A percentile compares a stretch with the other conserved stretches of the same genome.
Conservation (phyloP, 768 basidiomycete species). For the Suillus clintonianus region DNA sequence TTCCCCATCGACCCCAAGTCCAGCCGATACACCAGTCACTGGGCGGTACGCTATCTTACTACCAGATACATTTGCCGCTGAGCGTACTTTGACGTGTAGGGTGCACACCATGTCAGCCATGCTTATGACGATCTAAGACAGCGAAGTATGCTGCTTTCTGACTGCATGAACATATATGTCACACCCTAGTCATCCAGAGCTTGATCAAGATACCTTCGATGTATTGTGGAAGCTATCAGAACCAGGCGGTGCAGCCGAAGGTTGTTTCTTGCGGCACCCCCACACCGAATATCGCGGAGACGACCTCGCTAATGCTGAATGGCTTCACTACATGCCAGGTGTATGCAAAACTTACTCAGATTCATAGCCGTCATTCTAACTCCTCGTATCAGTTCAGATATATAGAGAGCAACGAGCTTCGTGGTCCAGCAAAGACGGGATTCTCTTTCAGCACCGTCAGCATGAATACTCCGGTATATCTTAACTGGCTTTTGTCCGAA, state of each 20-base stretch:
- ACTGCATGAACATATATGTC: neutral
- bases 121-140: constrained; percentile 52
- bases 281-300: constrained; percentile 63
- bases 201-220: constrained; percentile 76
- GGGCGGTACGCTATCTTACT: constrained; percentile 60
- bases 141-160: constrained; percentile 44
- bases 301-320: constrained; percentile 29
- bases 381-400: constrained; percentile 29
- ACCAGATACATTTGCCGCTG: neutral
- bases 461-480: constrained; percentile 64
- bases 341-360: constrained; percentile 33
- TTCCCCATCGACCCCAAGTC: constrained; percentile 73
- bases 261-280: constrained; percentile 61
- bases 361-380: constrained; percentile 7
- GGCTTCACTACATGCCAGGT: constrained; percentile 53
- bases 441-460: constrained; percentile 65
- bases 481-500: constrained; percentile 61
- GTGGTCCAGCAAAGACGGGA: constrained; percentile 45
- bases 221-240: constrained; percentile 72
- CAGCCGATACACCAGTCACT: constrained; percentile 75
- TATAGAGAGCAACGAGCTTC: constrained; percentile 42
- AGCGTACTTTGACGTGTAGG: constrained; percentile 41
- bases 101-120: constrained; percentile 75
- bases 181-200: constrained; percentile 37
- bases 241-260: constrained; percentile 53